These are phyloP conservation scores for Coniochaeta sp. DNA, from an alignment of 2,329 filamentous ascomycete species.

Conservation along the genomic window DNA sequence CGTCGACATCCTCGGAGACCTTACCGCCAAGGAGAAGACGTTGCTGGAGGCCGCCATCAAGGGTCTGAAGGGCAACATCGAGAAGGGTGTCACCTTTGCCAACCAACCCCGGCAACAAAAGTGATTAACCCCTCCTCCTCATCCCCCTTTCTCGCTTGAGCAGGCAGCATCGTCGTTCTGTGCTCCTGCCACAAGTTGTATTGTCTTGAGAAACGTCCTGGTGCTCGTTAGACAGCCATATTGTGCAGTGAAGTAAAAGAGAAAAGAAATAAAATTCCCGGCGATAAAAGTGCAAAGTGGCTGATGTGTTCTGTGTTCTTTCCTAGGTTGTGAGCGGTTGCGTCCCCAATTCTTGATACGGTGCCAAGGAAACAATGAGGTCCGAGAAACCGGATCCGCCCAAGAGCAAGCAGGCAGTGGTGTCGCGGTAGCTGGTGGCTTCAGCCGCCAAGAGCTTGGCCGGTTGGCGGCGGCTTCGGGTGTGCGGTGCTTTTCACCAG, in stretches of 20 bases:
- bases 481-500: neutral
- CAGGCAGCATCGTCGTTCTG: slow-evolving; percentile 4
- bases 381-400: neutral
- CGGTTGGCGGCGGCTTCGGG: neutral
- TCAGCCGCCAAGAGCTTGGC: neutral
- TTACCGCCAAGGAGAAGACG: slow-evolving; percentile 83
- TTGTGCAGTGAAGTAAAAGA: neutral
- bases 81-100: slow-evolving; percentile 87
- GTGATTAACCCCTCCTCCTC: slow-evolving; percentile 47
- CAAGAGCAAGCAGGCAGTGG: neutral
- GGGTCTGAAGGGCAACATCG: slow-evolving; percentile 86
- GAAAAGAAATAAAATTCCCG: neutral
- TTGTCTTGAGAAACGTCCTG: neutral
- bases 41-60: slow-evolving; percentile 68
- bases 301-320: slow-evolving; percentile 3
- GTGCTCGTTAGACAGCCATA: neutral
- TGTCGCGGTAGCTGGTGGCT: neutral
- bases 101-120: slow-evolving; percentile 82
- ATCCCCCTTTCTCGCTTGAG: slow-evolving; percentile 8
- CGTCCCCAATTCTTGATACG: neutral
- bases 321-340: slow-evolving; percentile 1
- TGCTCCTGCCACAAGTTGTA: neutral
- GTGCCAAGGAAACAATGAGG: neutral
- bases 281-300: neutral
- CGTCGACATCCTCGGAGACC: slow-evolving; percentile 66